Evolutionary conservation across 371 early-diverging fungal species (phyloP), one percentile per base, ranked within the genome.

Genomic region (Entomophthora muscae): DNA sequence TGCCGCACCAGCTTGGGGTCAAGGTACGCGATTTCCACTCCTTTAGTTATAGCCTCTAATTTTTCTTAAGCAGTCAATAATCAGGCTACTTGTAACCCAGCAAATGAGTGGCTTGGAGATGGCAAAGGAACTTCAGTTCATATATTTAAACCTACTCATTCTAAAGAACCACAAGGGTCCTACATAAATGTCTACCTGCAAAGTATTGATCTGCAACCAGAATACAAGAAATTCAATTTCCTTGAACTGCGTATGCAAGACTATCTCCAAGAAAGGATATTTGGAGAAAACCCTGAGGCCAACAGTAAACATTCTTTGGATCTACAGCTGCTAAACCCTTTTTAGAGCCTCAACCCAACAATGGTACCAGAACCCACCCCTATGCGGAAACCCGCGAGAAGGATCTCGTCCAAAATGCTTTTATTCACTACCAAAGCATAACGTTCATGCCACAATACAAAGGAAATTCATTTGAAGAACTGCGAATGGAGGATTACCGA

Each of bases 401-500:
- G 23, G 60, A 59, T 22, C 32, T 33, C 23, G 23, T 3, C 60
- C 3, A 12, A 22, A 32, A 59, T 30, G 13, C 60, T 12, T 24
- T 59, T 1, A 30, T 32, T 42, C 26, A 3, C 26, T 55, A 55
- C 21, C 60, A 59, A 42, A 30, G 23, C 23, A 59, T 59, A 1
- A 10, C 22, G 1, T 32, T 59, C 3, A 59, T 59, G 60, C 31
- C 31, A 3, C 32, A 5, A 26, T 32, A 30, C 23, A 59, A 59
- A 42, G 60, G 60, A 1, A 26, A 26, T 26, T 32, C n/a, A 7
- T 31, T 59, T 32, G 60, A 59, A 23, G 60, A 59, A 42, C 30
- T 59, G 24, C 60, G 60, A 5, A 26, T n/a, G 60, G 22, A 32
- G n/a, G 60, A 59, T 33, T 59, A 59, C 23, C 33, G n/a, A 17